These are phyloP conservation scores for Primulina tabacum DNA, from an alignment of 257 asterid species.

Conservation along the genomic window DNA sequence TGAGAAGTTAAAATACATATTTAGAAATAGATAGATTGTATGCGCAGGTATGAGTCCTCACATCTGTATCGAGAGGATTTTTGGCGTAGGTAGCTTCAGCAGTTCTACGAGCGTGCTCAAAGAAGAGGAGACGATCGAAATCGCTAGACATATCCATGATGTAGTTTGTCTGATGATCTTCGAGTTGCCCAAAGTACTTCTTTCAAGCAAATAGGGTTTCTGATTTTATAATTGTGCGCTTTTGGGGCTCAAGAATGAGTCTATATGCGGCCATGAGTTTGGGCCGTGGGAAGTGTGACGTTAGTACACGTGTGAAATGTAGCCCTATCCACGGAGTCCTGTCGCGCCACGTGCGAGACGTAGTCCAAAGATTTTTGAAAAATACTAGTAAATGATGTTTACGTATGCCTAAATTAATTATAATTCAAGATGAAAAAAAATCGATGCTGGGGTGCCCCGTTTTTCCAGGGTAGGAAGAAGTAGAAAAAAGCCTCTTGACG, in stretches of 20 bases:
- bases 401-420: no score
- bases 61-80: slow-evolving; percentile 83
- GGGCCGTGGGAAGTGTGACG: no score
- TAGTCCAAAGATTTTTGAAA: no score
- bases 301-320: no score
- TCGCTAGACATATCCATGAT: slow-evolving; percentile 64
- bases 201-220: not conserved
- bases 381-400: no score
- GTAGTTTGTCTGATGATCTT: not conserved
- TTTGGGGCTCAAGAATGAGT: not conserved
- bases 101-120: slow-evolving; percentile 81
- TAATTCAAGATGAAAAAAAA: no score
- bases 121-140: slow-evolving; percentile 76
- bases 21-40: not conserved
- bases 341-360: no score
- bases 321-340: no score
- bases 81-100: slow-evolving; percentile 65
- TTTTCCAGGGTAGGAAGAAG: no score
- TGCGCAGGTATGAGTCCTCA: slow-evolving; percentile 15
- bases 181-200: not conserved
- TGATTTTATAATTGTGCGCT: not conserved
- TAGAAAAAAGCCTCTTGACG: no score
- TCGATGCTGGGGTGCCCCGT: no score
- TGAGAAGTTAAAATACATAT: not conserved
- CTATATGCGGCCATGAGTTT: no score